These are phyloP conservation scores for Plasmodium inui DNA, from an alignment of 169 alveolate genomes.

Conservation along the genomic window DNA sequence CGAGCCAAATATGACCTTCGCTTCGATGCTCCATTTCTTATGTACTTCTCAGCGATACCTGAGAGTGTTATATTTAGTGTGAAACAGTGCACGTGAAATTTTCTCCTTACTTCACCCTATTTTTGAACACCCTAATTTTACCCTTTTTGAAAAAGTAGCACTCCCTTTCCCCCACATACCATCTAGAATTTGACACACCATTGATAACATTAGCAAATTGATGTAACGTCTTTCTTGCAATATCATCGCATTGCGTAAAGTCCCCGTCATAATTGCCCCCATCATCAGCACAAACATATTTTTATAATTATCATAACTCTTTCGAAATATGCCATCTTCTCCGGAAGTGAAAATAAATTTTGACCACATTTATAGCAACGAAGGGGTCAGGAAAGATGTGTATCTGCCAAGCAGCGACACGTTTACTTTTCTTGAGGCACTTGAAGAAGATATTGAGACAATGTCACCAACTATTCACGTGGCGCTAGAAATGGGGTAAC, in stretches of 20 bases:
- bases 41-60: background rate
- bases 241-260: background rate
- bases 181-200: background rate
- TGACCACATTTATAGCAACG: constrained; percentile 61
- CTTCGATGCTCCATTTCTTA: background rate
- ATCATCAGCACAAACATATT: background rate
- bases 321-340: constrained; percentile 11
- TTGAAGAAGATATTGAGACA: constrained; percentile 73
- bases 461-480: constrained; percentile 25
- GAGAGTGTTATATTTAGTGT: background rate
- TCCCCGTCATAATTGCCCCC: background rate
- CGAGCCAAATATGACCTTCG: constrained; percentile 36
- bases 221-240: background rate
- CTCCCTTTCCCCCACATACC: background rate
- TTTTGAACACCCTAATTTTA: background rate
- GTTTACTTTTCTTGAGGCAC: constrained; percentile 79
- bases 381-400: constrained; percentile 64
- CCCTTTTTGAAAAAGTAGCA: background rate
- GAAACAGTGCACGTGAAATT: background rate
- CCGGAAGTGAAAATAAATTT: constrained; percentile 40
- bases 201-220: background rate
- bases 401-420: constrained; percentile 86
- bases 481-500: constrained; percentile 71
- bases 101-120: background rate
- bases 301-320: background rate